Percentiles rank a stretch among this genome's conserved stretches.
phyloP scores from a whole-genome alignment of 768 basidiomycete species.

The Mycena haematopus region DNA sequence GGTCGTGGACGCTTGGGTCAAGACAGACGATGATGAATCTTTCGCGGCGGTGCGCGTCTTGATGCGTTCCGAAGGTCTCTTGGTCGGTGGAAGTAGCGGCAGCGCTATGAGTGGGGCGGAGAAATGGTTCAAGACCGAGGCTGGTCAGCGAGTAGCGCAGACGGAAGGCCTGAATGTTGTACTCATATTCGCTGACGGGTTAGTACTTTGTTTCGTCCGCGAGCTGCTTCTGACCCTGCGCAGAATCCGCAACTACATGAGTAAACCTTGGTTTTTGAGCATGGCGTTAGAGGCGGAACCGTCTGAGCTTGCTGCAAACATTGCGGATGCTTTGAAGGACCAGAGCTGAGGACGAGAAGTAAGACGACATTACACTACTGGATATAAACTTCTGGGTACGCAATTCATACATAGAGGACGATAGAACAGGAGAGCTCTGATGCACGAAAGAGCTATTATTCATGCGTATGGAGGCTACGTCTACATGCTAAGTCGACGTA shows the following conservation, averaged over 20 bases:
- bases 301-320: slow-evolving; percentile 57
- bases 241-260: slow-evolving; percentile 94
- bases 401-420: slow-evolving; percentile 1
- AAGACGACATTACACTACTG: too few relatives aligned
- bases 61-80: slow-evolving; percentile 85
- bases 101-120: slow-evolving; percentile 82
- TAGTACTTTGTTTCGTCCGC: slow-evolving; percentile 38
- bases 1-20: slow-evolving; percentile 82
- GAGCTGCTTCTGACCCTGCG: slow-evolving; percentile 5
- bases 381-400: not conserved
- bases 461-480: too few relatives aligned
- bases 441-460: not conserved
- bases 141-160: slow-evolving; percentile 67
- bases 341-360: slow-evolving; percentile 5
- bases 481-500: too few relatives aligned
- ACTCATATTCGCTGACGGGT: slow-evolving; percentile 90
- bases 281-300: slow-evolving; percentile 64
- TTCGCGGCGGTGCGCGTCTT: slow-evolving; percentile 76
- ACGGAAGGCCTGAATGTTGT: slow-evolving; percentile 87
- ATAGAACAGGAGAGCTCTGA: too few relatives aligned
- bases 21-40: slow-evolving; percentile 81
- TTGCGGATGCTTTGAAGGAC: slow-evolving; percentile 46
- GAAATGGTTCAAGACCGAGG: slow-evolving; percentile 74
- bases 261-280: slow-evolving; percentile 89
- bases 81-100: slow-evolving; percentile 94